Conservation (phyloP, 2,329 filamentous ascomycete genomes). For the Rhinocladiella similis region DNA sequence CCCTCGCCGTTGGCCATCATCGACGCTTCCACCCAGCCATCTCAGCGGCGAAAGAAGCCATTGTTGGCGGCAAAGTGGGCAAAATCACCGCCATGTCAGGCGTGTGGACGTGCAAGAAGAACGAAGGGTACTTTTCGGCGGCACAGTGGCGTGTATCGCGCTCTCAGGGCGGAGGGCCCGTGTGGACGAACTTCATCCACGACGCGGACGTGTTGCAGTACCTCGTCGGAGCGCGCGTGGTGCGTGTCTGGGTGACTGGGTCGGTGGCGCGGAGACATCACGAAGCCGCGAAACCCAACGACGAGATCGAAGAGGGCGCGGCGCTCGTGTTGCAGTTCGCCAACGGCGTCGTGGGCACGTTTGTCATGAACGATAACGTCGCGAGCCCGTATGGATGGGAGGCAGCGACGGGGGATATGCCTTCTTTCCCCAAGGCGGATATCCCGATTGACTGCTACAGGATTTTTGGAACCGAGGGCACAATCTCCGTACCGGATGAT, state of each 20-base stretch:
- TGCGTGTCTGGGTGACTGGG: background rate
- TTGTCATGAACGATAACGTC: constrained; percentile 15
- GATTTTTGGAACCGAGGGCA: constrained; percentile 15
- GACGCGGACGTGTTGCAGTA: constrained; percentile 19
- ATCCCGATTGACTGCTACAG: constrained; percentile 6
- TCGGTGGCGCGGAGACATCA: background rate
- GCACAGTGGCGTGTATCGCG: constrained; percentile 4
- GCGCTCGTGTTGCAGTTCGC: constrained; percentile 13
- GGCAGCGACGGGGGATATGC: constrained; percentile 11
- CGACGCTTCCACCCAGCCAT: constrained; percentile 13
- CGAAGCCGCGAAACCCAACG: background rate
- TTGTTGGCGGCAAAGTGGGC: constrained; percentile 5
- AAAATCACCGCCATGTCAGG: constrained; percentile 8
- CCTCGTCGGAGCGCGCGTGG: constrained; percentile 4
- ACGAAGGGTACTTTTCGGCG: constrained; percentile 4
- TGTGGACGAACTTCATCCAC: constrained; percentile 18
- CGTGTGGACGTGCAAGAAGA: constrained; percentile 12
- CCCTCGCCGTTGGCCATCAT: constrained; percentile 14
- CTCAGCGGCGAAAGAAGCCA: constrained; percentile 7
- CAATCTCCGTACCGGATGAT: constrained; percentile 11
- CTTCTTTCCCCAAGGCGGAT: constrained; percentile 1
- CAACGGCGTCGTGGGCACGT: constrained; percentile 15
- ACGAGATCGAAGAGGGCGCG: constrained; percentile 13
- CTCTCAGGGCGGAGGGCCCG: constrained; percentile 5
- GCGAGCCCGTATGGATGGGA: constrained; percentile 9